A percentile compares a stretch with the other conserved stretches of the same genome.
phyloP scores from a whole-genome alignment of 305 asterid species.

The Ilex paraguariensis region DNA sequence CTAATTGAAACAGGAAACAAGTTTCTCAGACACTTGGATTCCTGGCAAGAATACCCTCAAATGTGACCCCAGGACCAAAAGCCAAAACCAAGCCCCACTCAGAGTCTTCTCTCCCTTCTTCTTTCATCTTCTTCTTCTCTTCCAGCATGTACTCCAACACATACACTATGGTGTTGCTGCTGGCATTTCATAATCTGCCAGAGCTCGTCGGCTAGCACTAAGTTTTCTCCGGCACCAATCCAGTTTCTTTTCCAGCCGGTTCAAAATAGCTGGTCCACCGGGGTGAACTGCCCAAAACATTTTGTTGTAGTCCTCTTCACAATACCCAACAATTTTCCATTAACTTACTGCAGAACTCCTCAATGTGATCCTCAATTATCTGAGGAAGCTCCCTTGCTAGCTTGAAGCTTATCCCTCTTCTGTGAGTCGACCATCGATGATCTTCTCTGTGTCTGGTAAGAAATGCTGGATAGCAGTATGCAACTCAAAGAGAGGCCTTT shows the following conservation, averaged over 20 bases:
- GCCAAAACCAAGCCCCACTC: conserved; percentile 87
- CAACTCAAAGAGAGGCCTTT: conserved; percentile 69
- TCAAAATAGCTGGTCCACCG: conserved; percentile 88
- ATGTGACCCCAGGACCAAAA: conserved; percentile 93
- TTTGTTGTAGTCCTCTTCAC: conserved; percentile 41
- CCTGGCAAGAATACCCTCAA: conserved; percentile 88
- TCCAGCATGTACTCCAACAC: conserved; percentile 82
- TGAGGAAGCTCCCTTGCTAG: conserved; percentile 74
- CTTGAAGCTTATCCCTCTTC: conserved; percentile 79
- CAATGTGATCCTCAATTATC: conserved; percentile 36
- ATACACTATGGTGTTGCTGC: conserved; percentile 88
- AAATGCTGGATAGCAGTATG: conserved; percentile 75
- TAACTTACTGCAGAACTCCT: conserved; percentile 64
- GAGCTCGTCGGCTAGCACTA: conserved; percentile 68
- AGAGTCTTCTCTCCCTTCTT: conserved; percentile 9
- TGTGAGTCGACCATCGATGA: conserved; percentile 79
- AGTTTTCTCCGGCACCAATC: conserved; percentile 63
- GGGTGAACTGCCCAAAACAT: conserved; percentile 99
- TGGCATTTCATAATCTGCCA: conserved; percentile 87
- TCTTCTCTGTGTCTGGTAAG: conserved; percentile 74
- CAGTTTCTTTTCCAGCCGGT: conserved; percentile 69
- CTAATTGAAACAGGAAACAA: too few relatives aligned
- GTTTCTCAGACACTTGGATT: conserved; percentile 35
- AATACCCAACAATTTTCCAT: conserved; percentile 39
- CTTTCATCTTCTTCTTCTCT: conserved; percentile 26